Base-by-base conservation (phyloP, 2,329 filamentous ascomycete genomes). In the Diaporthe capsici region DNA sequence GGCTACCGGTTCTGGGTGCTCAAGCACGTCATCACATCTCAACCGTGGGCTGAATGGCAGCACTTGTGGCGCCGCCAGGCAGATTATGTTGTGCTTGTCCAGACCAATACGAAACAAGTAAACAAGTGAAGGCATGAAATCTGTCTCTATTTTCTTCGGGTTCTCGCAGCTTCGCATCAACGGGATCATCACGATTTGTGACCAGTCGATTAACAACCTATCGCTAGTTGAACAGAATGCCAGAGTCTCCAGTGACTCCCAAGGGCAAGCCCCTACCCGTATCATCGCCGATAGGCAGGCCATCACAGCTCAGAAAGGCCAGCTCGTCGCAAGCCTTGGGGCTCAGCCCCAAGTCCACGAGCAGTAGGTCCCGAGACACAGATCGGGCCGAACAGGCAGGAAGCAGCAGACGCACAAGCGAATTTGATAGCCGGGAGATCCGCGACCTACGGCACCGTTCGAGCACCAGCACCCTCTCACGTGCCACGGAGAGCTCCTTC, bases 381-480 rank as follows among this genome's bases (percentile, higher is more conserved):
- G 44, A 63, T 6, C 17, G 31, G 63, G 47, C 4, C 10, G 63
- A n/a, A 20, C 13, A 34, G 10, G 51, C 17, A 2, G 63, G 31
- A 2, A 51, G 44, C 28, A 49, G 63, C 28, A 51, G 63, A 34
- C 28, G 44, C 4, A 49, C 61, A 22, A 15, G 34, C 17, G 61
- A 65, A 10, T 15, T 8, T 13, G 61, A 65, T 5, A 20, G 2
- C 5, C 31, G 22, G 31, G 44, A 1, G 8, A 37, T 6, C 3
- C 28, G 58, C n/a, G 34, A 34, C 10, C 58, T 53, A 1, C 57
- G 60, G 57, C 57, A 72, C 71, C 34, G 34, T 3, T 42, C 71
- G 6, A 72, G 71, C 57, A 44, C 71, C n/a, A 72, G 71, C 58
- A 42, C 31, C 44, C 37, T 39, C 71, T 72, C 71, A 8, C 31